A percentile compares a stretch with the other conserved stretches of the same genome.
These are phyloP conservation scores for Colletotrichum eleusines DNA, from an alignment of 2,329 filamentous ascomycete species.

Conservation along the genomic window DNA sequence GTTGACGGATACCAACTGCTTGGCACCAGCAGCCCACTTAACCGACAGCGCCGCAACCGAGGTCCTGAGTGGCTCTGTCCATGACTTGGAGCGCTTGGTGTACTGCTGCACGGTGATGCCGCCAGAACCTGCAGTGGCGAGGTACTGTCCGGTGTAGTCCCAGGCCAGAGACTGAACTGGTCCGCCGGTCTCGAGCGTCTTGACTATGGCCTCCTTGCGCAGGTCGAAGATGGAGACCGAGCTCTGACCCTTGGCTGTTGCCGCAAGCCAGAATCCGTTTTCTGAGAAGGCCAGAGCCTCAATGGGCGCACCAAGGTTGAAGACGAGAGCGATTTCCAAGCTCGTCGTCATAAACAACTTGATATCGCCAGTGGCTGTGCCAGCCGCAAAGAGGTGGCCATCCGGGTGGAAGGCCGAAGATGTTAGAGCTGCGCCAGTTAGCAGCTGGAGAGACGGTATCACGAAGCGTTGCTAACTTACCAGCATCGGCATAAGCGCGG, in stretches of 20 bases:
- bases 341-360: slow-evolving; percentile 90
- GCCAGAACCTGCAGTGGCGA: slow-evolving; percentile 83
- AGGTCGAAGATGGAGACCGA: slow-evolving; percentile 91
- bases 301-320: slow-evolving; percentile 76
- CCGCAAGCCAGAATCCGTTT: slow-evolving; percentile 96
- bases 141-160: slow-evolving; percentile 96
- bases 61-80: slow-evolving; percentile 86
- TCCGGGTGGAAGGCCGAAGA: slow-evolving; percentile 93
- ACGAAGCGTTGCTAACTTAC: slow-evolving; percentile 22
- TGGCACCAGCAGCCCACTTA: slow-evolving; percentile 81
- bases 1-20: slow-evolving; percentile 80
- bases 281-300: slow-evolving; percentile 89
- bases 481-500: slow-evolving; percentile 81
- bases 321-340: slow-evolving; percentile 81
- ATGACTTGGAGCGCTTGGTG: slow-evolving; percentile 85
- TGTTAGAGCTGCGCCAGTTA: slow-evolving; percentile 71
- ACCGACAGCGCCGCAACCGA: slow-evolving; percentile 79
- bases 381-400: slow-evolving; percentile 91
- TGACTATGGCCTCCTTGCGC: slow-evolving; percentile 85
- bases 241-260: slow-evolving; percentile 80
- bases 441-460: slow-evolving; percentile 32
- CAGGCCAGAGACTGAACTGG: slow-evolving; percentile 82
- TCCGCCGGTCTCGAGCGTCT: slow-evolving; percentile 87
- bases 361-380: slow-evolving; percentile 83
- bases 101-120: slow-evolving; percentile 92